These are phyloP conservation scores for Juncus effusus DNA, from an alignment of 176 grass and related monocot genomes.

Conservation along the genomic window DNA sequence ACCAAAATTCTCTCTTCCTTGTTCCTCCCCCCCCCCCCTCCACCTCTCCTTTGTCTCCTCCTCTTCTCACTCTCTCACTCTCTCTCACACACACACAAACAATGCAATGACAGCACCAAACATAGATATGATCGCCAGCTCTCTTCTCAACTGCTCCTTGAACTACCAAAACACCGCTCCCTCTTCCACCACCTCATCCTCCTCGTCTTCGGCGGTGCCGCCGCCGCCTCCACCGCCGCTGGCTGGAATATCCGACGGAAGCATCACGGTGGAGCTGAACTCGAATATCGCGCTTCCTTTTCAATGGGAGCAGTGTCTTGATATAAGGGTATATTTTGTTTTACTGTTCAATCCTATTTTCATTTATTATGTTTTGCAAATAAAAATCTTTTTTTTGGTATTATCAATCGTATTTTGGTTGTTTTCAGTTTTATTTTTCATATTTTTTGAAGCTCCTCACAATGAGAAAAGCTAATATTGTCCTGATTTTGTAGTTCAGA, in stretches of 20 bases:
- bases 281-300: slow-evolving; percentile 80
- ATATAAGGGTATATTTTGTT: slow-evolving; percentile 63
- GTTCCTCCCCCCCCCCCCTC: background rate
- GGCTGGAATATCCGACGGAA: slow-evolving; percentile 27
- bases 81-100: too few relatives aligned
- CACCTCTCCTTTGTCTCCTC: background rate
- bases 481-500: too few relatives aligned
- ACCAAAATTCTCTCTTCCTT: background rate
- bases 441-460: too few relatives aligned
- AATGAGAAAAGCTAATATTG: too few relatives aligned
- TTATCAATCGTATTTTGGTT: too few relatives aligned
- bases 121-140: slow-evolving; percentile 29
- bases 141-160: slow-evolving; percentile 25
- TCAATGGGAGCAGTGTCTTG: slow-evolving; percentile 98
- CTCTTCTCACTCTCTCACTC: background rate
- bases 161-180: slow-evolving; percentile 13
- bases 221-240: slow-evolving; percentile 17
- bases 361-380: too few relatives aligned
- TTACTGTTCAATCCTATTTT: background rate
- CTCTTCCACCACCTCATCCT: background rate
- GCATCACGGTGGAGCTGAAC: slow-evolving; percentile 84
- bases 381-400: too few relatives aligned
- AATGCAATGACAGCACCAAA: slow-evolving; percentile 32
- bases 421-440: too few relatives aligned
- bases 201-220: background rate